phyloP scores from a whole-genome alignment of 768 basidiomycete species.

The Lyophyllum shimeji region DNA sequence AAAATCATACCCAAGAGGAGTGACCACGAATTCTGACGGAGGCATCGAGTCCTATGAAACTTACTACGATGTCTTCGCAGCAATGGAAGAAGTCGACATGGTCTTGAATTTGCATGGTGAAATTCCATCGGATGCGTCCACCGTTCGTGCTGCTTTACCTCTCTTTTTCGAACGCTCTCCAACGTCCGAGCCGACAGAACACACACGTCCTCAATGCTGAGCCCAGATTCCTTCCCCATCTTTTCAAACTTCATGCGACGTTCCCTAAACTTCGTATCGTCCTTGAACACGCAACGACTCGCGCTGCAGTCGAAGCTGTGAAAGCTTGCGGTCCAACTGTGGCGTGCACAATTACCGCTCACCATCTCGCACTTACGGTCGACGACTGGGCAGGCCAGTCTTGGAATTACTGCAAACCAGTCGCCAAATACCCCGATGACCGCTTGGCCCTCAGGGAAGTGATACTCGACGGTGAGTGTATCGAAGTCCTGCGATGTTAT shows the following conservation, averaged over 20 bases:
- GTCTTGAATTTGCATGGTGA: constrained; percentile 98
- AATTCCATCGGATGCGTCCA: constrained; percentile 79
- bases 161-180: not conserved
- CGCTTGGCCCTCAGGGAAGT: constrained; percentile 78
- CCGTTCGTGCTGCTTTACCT: constrained; percentile 39
- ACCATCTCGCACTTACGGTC: constrained; percentile 91
- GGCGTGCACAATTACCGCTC: constrained; percentile 95
- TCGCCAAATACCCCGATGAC: constrained; percentile 95
- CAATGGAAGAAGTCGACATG: constrained; percentile 92
- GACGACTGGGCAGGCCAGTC: constrained; percentile 97
- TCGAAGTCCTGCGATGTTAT: not conserved
- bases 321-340: constrained; percentile 78
- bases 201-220: constrained; percentile 95
- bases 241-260: constrained; percentile 72
- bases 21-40: constrained; percentile 95
- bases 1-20: constrained; percentile 96
- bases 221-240: constrained; percentile 82
- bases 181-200: constrained; percentile 49
- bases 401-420: constrained; percentile 96
- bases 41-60: constrained; percentile 95
- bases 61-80: constrained; percentile 91
- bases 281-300: constrained; percentile 94
- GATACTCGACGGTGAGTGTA: constrained; percentile 62
- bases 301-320: constrained; percentile 86
- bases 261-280: constrained; percentile 95